Base-by-base conservation (phyloP, 1,139 yeast genomes). In the Blastobotrys capitulatus region DNA sequence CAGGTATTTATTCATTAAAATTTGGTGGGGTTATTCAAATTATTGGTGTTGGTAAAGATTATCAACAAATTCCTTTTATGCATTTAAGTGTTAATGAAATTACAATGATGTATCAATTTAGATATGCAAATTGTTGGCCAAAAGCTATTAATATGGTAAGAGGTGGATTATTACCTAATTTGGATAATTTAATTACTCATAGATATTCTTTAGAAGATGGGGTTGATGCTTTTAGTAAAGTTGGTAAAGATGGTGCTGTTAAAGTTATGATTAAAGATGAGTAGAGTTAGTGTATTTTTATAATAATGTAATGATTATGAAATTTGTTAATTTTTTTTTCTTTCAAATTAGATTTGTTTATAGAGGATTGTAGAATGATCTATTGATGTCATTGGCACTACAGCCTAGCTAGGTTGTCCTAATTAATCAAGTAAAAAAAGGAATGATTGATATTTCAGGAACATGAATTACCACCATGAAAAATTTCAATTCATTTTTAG, bases 41-140 rank as follows among this genome's bases (percentile, higher is more conserved):
- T 64, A 86, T 85, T 38, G 95, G 94, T 39, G 84, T 83, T 74
- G 87, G 92, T 19, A 77, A 42, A 37, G 81, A 80, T 43, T 72
- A 76, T 52, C 79, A 84, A 51, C 72, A 72, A 49, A 82, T 88
- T 75, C 96, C 96, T 51, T 80, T 88, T 61, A 79, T 86, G 38
- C 82, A 78, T 54, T 73, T 86, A 57, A 79, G 83, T 32, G 79
- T 79, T 55, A 84, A 82, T 63, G 96, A 88, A 65, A 68, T 86
- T 57, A 74, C 79, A 0, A 70, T 86, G 62, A 80, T 76, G 62
- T 95, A 95, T 36, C 80, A 83, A 54, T 88, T 87, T 76, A 80
- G 97, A 66, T 89, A 89, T 69, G 81, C 82, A 49, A 59, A 74
- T 76, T 83, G 87, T 66, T 88, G 87, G 73, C 76, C 78, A 58